Percentiles rank a stretch among this genome's conserved stretches.
phyloP scores from a whole-genome alignment of 2,329 filamentous ascomycete genomes.

The Geosmithia putterillii region DNA sequence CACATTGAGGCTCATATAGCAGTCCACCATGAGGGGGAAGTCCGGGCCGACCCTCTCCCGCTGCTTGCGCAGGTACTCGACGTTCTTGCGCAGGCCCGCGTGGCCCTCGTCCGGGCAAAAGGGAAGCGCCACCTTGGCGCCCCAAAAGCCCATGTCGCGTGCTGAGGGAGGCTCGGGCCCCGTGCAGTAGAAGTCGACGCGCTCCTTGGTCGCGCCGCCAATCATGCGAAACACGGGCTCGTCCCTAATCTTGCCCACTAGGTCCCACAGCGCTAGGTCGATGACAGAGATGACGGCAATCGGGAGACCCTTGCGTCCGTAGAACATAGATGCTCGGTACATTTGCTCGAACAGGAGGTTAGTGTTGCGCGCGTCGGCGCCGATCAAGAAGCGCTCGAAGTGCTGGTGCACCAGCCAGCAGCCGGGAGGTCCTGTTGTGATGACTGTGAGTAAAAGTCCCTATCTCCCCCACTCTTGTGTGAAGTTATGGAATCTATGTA shows the following conservation, averaged over 20 bases:
- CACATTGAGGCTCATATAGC: slow-evolving; percentile 93
- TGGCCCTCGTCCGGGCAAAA: slow-evolving; percentile 83
- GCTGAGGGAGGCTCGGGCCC: slow-evolving; percentile 73
- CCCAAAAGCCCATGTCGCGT: slow-evolving; percentile 79
- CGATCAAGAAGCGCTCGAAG: slow-evolving; percentile 83
- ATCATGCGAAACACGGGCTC: slow-evolving; percentile 94
- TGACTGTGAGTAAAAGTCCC: neutral
- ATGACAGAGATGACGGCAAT: slow-evolving; percentile 90
- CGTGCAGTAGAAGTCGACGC: slow-evolving; percentile 88
- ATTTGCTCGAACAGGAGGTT: slow-evolving; percentile 93
- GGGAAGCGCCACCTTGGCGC: slow-evolving; percentile 79
- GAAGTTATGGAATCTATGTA: neutral
- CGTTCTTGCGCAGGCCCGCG: slow-evolving; percentile 73
- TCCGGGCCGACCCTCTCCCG: slow-evolving; percentile 76
- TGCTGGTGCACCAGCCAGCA: slow-evolving; percentile 93
- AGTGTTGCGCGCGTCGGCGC: slow-evolving; percentile 79
- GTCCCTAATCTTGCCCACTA: slow-evolving; percentile 79
- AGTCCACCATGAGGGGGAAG: slow-evolving; percentile 90
- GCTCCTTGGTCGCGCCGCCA: slow-evolving; percentile 74
- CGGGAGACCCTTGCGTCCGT: slow-evolving; percentile 83
- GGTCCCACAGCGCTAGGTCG: slow-evolving; percentile 85
- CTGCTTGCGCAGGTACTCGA: slow-evolving; percentile 78
- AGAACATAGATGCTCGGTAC: slow-evolving; percentile 95
- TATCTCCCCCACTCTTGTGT: neutral
- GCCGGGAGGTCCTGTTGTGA: slow-evolving; percentile 56